Evolutionary conservation across 2,329 filamentous ascomycete genomes (phyloP), one percentile per base, ranked within the genome.

Genomic region (Cryphonectria radicalis): DNA sequence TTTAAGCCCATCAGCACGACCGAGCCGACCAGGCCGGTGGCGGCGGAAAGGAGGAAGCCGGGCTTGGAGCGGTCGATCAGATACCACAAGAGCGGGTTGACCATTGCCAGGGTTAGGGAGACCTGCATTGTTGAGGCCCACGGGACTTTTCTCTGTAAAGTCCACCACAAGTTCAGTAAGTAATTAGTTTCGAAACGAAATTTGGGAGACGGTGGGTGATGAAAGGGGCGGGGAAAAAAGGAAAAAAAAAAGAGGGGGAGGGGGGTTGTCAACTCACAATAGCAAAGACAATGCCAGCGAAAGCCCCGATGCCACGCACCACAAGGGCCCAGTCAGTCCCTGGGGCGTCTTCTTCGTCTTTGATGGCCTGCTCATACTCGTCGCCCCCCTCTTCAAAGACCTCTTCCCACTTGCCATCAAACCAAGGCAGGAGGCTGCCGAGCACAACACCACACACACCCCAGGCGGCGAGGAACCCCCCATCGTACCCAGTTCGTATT

Each of bases 111-210:
- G 0, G 95, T 96, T 37, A 97, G 82, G 0, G 95, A 97, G 28
- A 97, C 90, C 81, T 99, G 96, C n/a, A 97, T 89, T 1, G 94
- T 96, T 11, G 95, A 98, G 76, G 95, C 89, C 96, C 96, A 99
- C 0, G 94, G 93, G 13, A 98, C 88, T 80, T 93, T 93, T 74
- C 96, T 91, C 93, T 97, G 76, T 64, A 64, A 14, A 64, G 63
- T 7, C 10, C 19, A 43, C 37, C 25, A 37, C 70, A 28, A 68
- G 70, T 43, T 64, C 22, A 8, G 37, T 40, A 8, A n/a, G n/a
- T 11, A n/a, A 7, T 63, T 14, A 35, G 10, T 10, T 25, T 35
- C 59, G 37, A 63, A 19, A 35, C 22, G 35, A 19, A n/a, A 46
- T 11, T 40, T 63, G 59, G 35, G 19, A 17, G 50, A 6, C 25